Base-by-base conservation (phyloP, 352 stramenopile genomes). In the Globisporangium solare region DNA sequence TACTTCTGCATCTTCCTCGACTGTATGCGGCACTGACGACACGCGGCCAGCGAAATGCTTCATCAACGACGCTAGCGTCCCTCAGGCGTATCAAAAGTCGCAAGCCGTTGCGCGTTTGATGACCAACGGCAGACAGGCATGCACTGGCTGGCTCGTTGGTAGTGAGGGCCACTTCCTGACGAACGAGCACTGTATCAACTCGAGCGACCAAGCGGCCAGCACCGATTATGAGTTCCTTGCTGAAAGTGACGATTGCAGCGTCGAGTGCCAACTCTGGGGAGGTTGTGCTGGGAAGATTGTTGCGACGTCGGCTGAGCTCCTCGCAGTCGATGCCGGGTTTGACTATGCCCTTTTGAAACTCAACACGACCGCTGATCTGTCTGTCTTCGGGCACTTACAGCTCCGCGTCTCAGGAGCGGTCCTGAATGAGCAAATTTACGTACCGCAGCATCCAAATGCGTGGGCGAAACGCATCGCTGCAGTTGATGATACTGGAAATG, bases 321-420 rank as follows among this genome's bases (percentile, higher is more conserved):
- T 83, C 3, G 43, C 54, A 6, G 58, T 53, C 12, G 56, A 67
- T 52, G 21, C 42, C 8, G 45, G 47, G 2, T 53, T 71, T 17
- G 74, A 83, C 59, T 85, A 79, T 56, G 56, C 74, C 22, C 55
- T 85, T 10, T 50, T 85, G 27, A 80, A 83, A 52, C 61, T 76
- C 40, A 58, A 59, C 12, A 27, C 57, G 8, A 59, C 40, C 1
- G 46, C 56, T 1, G 63, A 77, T 21, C 55, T 76, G 3, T 63
- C 57, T 31, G 12, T 43, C 37, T 81, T 69, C 39, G 69, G 69
- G 1, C 70, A 66, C 55, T 57, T 84, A 21, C 63, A 63, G 45
- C 55, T 78, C 0, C 71, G 68, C 11, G 58, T 66, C 3, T 48
- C 59, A 2, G 74, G 71, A 12, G 59, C 60, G 1, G 45, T 55